A percentile compares a stretch with the other conserved stretches of the same genome.
These are phyloP conservation scores for Cyanodermella asteris DNA, from an alignment of 2,329 filamentous ascomycete species.

Conservation along the genomic window DNA sequence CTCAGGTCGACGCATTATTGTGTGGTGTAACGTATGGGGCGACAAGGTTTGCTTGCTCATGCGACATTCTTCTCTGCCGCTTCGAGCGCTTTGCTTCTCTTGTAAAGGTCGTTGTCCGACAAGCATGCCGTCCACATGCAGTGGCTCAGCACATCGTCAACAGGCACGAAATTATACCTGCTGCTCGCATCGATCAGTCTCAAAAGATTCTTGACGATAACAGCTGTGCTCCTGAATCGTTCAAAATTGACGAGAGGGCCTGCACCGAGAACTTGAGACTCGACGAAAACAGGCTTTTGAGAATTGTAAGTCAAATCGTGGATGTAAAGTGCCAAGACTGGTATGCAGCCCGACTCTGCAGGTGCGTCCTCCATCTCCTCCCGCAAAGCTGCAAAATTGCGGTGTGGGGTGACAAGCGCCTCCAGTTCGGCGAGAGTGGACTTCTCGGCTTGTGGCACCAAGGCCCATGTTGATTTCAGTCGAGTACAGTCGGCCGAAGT, in stretches of 20 bases:
- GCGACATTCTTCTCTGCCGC: constrained; percentile 1
- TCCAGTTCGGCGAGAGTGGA: constrained; percentile 36
- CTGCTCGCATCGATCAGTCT: constrained; percentile 41
- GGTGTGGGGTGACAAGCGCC: constrained; percentile 35
- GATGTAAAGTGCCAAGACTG: constrained; percentile 44
- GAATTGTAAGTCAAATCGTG: constrained; percentile 46
- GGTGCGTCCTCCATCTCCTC: constrained; percentile 40
- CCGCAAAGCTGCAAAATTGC: constrained; percentile 40
- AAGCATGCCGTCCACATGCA: constrained; percentile 44
- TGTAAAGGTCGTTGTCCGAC: constrained; percentile 33
- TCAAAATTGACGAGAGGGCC: constrained; percentile 46
- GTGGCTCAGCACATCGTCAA: constrained; percentile 35
- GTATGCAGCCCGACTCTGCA: constrained; percentile 39
- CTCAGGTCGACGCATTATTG: no score
- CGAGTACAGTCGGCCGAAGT: constrained; percentile 36
- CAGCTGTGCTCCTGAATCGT: constrained; percentile 40
- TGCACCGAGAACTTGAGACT: constrained; percentile 24
- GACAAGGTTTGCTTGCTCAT: constrained; percentile 12
- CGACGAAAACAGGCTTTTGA: constrained; percentile 39
- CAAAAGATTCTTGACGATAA: constrained; percentile 41
- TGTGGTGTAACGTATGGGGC: no score
- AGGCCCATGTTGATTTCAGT: constrained; percentile 35
- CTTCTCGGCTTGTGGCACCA: constrained; percentile 32
- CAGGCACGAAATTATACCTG: constrained; percentile 35
- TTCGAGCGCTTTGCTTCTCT: constrained; percentile 22